Conservation (phyloP, 75 land plant genomes). For the Cunninghamia lanceolata region DNA sequence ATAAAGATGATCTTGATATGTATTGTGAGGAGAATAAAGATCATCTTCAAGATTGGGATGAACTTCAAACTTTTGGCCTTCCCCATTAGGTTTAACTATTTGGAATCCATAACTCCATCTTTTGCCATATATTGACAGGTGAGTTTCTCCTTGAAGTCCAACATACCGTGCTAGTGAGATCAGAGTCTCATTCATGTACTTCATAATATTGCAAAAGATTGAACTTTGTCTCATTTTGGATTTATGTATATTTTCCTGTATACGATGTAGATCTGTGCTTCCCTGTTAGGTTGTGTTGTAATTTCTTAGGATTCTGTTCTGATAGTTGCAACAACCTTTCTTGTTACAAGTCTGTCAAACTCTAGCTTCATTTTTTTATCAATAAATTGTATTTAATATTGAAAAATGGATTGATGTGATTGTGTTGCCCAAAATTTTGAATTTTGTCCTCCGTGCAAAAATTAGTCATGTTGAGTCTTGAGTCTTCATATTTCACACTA, state of each 20-base stretch:
- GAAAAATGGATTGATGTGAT: neutral
- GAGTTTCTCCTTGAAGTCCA: neutral
- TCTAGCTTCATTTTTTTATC: neutral
- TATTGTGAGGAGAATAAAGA: constrained; percentile 14
- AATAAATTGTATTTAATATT: neutral
- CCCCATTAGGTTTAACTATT: neutral
- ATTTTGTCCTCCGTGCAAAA: too few species aligned
- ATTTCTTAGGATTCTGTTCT: neutral
- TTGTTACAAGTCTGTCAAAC: neutral
- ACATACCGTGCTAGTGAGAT: neutral
- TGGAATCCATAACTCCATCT: neutral
- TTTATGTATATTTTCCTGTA: neutral
- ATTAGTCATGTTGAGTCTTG: too few species aligned
- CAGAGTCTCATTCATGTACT: neutral
- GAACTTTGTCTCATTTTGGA: neutral
- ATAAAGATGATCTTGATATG: constrained; percentile 8
- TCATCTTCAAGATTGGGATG: constrained; percentile 6
- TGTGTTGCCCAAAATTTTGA: too few species aligned
- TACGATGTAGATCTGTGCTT: neutral
- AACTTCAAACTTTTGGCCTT: neutral
- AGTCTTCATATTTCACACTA: too few species aligned
- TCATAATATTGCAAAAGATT: neutral
- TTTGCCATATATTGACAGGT: neutral
- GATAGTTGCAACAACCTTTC: neutral
- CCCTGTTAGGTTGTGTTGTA: neutral